A percentile compares a stretch with the other conserved stretches of the same genome.
Evolutionary conservation across 441 rosid genomes (phyloP).

Genomic region (Gossypium gossypioides): DNA sequence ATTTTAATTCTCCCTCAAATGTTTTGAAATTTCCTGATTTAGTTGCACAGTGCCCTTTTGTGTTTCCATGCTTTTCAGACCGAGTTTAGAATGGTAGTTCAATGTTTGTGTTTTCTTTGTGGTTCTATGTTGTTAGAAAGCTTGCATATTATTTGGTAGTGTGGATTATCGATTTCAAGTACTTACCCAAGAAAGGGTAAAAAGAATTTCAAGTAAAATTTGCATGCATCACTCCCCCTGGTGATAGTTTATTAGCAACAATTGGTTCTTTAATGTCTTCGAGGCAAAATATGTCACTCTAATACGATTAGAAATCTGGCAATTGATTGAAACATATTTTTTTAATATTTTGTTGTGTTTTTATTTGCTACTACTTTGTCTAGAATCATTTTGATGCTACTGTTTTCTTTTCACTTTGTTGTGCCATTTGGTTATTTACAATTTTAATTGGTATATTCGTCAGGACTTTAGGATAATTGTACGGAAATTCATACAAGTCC

Average conservation of each 20-base stretch:
- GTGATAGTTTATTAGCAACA: neutral
- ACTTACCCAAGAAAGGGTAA: too few relatives aligned
- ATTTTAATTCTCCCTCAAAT: neutral
- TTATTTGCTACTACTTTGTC: neutral
- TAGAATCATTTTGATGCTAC: neutral
- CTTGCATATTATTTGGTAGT: too few relatives aligned
- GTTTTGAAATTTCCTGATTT: neutral
- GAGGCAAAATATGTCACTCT: neutral
- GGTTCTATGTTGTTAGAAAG: too few relatives aligned
- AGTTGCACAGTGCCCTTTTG: neutral
- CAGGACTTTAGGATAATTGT: slow-evolving; percentile 2
- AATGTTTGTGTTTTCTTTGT: too few relatives aligned
- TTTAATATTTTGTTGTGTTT: neutral
- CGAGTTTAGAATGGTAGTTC: neutral
- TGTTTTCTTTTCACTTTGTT: neutral
- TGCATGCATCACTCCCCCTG: too few relatives aligned
- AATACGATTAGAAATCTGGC: neutral
- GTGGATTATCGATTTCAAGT: too few relatives aligned
- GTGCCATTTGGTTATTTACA: slow-evolving; percentile 13
- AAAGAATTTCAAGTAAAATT: too few relatives aligned
- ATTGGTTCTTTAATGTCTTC: neutral
- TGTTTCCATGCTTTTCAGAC: neutral
- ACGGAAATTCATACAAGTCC: slow-evolving; percentile 19
- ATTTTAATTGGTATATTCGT: slow-evolving; percentile 11
- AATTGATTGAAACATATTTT: neutral